Evolutionary conservation across 345 rosid species (phyloP), one percentile per base, ranked within the genome.

Genomic region (Zanthoxylum bungeanum): DNA sequence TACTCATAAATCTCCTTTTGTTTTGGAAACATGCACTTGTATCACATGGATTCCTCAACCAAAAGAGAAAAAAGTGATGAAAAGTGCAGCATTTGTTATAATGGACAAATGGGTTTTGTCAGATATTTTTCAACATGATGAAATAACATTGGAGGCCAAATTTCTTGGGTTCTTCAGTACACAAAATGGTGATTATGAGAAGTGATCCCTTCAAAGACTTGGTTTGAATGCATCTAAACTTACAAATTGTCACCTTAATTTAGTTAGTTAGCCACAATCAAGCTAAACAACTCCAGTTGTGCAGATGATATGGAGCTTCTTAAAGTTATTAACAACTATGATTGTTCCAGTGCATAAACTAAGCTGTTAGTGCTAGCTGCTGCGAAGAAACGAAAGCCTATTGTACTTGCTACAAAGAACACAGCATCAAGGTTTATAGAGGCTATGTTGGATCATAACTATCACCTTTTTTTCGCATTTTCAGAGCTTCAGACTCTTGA

Each of bases 401-500:
- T n/a, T 40, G 46, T 61, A 78, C 67, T 47, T 61, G 19, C 33
- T 50, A 21, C 28, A 22, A 50, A 52, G 60, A 64, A 12, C 27
- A 25, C 64, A 6, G 40, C 39, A 73, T 39, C 27, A 60, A 21
- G 47, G 33, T 60, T 56, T 51, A 40, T 28, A 39, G 56, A n/a
- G 4, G 17, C 72, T 66, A 57, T 8, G 25, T 6, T 21, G 42
- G 4, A 51, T 17, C 30, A 34, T 21, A 24, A 7, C 39, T 21
- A 56, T 40, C 63, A 55, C 44, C 60, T 28, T 42, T 14, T 25
- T 40, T n/a, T n/a, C n/a, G 56, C 59, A 50, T 68, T 70, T 74
- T 62, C 70, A 55, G 52, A 77, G 11, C 24, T 21, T 79, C 58
- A 84, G 81, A 30, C 40, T 69, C 60, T 77, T 80, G 69, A 78